phyloP scores from a whole-genome alignment of 768 basidiomycete species.

The Boletellus ananas region DNA sequence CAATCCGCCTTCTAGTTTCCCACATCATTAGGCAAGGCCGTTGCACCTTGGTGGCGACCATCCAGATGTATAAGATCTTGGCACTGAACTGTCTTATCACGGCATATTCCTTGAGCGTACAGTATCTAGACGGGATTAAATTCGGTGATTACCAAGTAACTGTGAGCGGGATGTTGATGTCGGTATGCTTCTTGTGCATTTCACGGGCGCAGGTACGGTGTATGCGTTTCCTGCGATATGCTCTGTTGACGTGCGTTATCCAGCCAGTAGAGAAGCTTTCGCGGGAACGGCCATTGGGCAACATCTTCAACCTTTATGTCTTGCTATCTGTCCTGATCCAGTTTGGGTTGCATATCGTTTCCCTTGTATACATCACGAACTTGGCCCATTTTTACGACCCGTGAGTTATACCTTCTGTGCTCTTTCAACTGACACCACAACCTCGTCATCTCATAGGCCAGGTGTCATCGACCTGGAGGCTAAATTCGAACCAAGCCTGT shows the following conservation, averaged over 20 bases:
- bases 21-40: conserved; percentile 98
- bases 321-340: conserved; percentile 87
- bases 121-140: conserved; percentile 98
- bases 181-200: conserved; percentile 97
- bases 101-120: conserved; percentile 96
- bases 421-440: not conserved
- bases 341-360: conserved; percentile 88
- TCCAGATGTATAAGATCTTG: conserved; percentile 99
- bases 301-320: conserved; percentile 97
- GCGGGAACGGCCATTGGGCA: conserved; percentile 86
- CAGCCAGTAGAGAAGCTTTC: conserved; percentile 97
- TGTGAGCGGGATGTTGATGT: conserved; percentile 90
- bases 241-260: conserved; percentile 36
- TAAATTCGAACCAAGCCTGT: conserved; percentile 89
- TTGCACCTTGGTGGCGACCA: conserved; percentile 96
- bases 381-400: conserved; percentile 74
- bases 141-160: conserved; percentile 99
- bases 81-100: conserved; percentile 97
- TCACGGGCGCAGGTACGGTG: conserved; percentile 86
- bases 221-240: not conserved
- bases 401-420: conserved; percentile 41
- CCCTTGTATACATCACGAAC: conserved; percentile 90
- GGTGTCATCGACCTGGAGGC: conserved; percentile 90
- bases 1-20: conserved; percentile 54
- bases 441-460: conserved; percentile 36